phyloP scores from a whole-genome alignment of 768 basidiomycete genomes.

The Calocera cornea region DNA sequence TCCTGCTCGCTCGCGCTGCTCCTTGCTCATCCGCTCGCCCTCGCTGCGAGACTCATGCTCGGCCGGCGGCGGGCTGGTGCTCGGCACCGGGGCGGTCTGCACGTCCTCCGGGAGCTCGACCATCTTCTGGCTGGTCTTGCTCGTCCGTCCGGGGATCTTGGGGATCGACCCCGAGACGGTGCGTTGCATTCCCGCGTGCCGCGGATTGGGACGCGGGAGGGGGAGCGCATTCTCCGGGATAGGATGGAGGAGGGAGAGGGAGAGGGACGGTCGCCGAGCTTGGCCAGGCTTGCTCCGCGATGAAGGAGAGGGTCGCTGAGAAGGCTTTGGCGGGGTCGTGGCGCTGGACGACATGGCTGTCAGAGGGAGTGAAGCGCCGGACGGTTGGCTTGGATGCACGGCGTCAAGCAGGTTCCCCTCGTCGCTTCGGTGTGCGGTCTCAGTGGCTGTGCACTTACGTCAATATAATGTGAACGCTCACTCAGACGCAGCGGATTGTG shows the following conservation, averaged over 20 bases:
- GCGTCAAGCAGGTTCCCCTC: neutral
- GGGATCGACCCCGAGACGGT: neutral
- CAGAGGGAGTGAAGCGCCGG: neutral
- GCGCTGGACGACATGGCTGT: neutral
- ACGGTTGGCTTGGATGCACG: neutral
- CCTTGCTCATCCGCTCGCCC: conserved; percentile 80
- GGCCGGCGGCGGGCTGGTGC: conserved; percentile 15
- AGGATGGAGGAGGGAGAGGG: neutral
- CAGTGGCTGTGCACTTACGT: neutral
- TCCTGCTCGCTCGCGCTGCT: conserved; percentile 66
- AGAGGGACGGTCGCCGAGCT: neutral
- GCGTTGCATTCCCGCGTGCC: neutral
- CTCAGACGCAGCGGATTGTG: too few species aligned
- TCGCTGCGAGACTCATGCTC: conserved; percentile 63
- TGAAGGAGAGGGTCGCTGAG: neutral
- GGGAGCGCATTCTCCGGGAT: conserved; percentile 1
- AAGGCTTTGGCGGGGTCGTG: neutral
- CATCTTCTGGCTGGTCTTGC: conserved; percentile 83
- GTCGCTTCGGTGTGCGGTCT: too few species aligned
- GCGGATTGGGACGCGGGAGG: neutral
- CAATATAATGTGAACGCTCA: too few species aligned
- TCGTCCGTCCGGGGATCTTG: conserved; percentile 37
- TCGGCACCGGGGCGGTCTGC: conserved; percentile 59
- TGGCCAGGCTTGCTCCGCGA: neutral
- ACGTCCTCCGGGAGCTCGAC: conserved; percentile 82